phyloP scores from a whole-genome alignment of 805 yeast species.

The Isabelozyma pseudorhagii region DNA sequence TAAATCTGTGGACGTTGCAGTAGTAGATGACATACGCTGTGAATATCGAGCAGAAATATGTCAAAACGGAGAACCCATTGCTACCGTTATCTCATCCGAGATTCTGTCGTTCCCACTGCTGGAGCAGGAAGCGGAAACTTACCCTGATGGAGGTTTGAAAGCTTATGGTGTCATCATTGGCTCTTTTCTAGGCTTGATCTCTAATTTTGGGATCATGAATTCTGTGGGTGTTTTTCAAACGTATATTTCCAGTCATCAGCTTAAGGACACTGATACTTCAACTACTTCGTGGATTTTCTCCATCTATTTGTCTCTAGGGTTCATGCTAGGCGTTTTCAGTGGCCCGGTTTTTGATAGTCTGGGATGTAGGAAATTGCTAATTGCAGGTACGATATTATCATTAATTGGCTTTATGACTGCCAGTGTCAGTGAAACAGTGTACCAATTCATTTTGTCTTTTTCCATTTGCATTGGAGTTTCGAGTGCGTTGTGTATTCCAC shows the following conservation, averaged over 20 bases:
- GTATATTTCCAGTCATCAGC: conserved; percentile 34
- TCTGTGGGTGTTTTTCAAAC: conserved; percentile 40
- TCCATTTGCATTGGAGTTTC: conserved; percentile 56
- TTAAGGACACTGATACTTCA: conserved; percentile 21
- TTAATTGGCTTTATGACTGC: conserved; percentile 51
- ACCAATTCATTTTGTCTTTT: conserved; percentile 60
- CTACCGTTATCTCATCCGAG: background rate
- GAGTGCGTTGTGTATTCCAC: conserved; percentile 56
- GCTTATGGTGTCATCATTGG: conserved; percentile 23
- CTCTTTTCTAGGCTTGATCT: conserved; percentile 21
- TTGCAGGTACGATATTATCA: conserved; percentile 40
- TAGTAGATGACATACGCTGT: background rate
- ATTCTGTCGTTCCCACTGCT: background rate
- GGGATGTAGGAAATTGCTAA: conserved; percentile 51
- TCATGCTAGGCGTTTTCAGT: conserved; percentile 30
- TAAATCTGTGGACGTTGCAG: background rate
- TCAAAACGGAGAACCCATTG: background rate
- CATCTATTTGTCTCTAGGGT: conserved; percentile 29
- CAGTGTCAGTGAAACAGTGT: conserved; percentile 49
- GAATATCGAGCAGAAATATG: background rate
- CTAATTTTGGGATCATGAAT: conserved; percentile 29
- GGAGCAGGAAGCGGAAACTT: conserved; percentile 8
- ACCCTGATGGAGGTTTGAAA: conserved; percentile 24
- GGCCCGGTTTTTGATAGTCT: conserved; percentile 63
- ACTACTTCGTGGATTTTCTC: conserved; percentile 42